Base-by-base conservation (phyloP, 352 stramenopile species). In the Pythium myriotylum region DNA sequence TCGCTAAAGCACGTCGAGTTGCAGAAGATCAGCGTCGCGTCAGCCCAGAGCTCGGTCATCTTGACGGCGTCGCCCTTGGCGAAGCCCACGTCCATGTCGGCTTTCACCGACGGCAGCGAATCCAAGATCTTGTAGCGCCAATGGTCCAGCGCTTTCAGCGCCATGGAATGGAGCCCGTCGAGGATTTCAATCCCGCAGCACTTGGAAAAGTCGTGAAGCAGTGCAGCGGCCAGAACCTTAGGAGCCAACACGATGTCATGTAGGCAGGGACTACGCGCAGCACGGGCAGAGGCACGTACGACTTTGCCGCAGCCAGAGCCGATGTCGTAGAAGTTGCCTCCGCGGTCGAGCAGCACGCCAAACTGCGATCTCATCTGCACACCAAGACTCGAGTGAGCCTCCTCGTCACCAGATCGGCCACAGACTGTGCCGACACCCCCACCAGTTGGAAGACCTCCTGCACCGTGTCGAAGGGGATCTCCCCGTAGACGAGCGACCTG, bases 1-100 rank as follows among this genome's bases (percentile, higher is more conserved):
- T 87, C 79, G 41, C 77, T 87, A 46, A 89, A 89, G 58, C 79
- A 89, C 41, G 79, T 89, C 52, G 77, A 73, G 54, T 89, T 89
- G 64, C 79, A 89, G 49, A 89, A 79, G 24, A 89, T 70, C 26
- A 89, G 58, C 27, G 79, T 83, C 22, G 75, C 79, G 54, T 89
- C 79, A 4, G 53, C 49, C 79, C 79, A 89, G 43, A 84, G 54
- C n/a, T 81, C 73, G 10, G 55, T 43, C 9, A 70, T 61, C 16
- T 84, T 75, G 22, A 72, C 64, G 5, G 69, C 77, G 47, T 89
- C 79, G 0, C 55, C 76, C 48, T 82, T 82, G 24, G 57, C 69
- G 32, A 86, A 89, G 7, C 75, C 77, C 16, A 89, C 71, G 50
- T 89, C 77, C 27, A 87, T 68, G 29, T 84, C 71, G 0, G 47